Evolutionary conservation across 371 early-diverging fungal genomes (phyloP).

Genomic region (Rhizomucor miehei): DNA sequence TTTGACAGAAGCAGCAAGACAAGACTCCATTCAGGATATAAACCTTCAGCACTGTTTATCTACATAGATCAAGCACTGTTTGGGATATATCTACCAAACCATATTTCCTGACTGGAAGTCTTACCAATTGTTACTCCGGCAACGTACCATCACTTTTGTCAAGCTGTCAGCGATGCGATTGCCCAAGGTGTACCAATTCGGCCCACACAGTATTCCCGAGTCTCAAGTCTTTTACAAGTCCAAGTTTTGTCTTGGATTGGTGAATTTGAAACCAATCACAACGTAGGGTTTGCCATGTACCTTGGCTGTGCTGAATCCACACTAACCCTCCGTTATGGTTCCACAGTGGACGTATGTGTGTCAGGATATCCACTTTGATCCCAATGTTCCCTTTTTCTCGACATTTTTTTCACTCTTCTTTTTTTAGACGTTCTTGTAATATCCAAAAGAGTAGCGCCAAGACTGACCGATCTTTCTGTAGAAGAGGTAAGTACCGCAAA

Average conservation of each 20-base stretch:
- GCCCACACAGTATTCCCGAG: constrained; percentile 61
- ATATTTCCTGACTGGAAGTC: no score
- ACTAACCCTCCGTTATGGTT: background rate
- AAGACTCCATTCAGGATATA: no score
- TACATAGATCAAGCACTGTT: no score
- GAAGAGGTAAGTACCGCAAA: constrained; percentile 61
- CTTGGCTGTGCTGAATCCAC: no score
- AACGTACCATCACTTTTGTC: no score
- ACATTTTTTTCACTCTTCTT: background rate
- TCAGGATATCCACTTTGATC: no score
- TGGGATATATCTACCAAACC: no score
- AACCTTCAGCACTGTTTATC: no score
- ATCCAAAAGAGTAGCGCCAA: constrained; percentile 61
- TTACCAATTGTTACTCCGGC: no score
- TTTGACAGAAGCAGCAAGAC: no score
- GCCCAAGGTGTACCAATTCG: constrained; percentile 46
- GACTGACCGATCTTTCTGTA: constrained; percentile 70
- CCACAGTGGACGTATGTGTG: constrained; percentile 33
- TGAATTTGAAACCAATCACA: constrained; percentile 87
- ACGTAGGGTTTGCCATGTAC: constrained; percentile 42
- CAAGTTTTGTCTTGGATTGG: constrained; percentile 69
- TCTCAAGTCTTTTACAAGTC: constrained; percentile 75
- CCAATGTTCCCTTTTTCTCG: no score
- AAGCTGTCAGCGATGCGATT: background rate
- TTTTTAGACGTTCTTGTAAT: constrained; percentile 80